phyloP scores from a whole-genome alignment of 331 rosid species.

The Malus hybrid region DNA sequence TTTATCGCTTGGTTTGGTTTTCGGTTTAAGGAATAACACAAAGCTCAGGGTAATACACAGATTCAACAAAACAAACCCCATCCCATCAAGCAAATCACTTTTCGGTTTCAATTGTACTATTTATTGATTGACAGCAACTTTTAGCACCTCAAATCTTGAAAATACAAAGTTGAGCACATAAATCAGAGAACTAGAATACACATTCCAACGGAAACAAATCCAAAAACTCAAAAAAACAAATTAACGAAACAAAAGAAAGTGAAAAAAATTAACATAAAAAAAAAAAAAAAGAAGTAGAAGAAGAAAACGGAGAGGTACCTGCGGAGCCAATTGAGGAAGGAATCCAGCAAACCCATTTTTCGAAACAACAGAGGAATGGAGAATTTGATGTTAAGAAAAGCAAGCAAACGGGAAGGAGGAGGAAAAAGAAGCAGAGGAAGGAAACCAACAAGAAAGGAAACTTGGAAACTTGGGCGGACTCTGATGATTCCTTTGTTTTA shows the following conservation, averaged over 20 bases:
- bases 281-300: neutral
- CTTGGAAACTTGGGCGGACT: constrained; percentile 9
- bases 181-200: neutral
- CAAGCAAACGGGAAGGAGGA: neutral
- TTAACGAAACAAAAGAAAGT: neutral
- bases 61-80: neutral
- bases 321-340: constrained; percentile 89
- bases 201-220: neutral
- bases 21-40: neutral
- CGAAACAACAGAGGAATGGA: too few species aligned
- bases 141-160: neutral
- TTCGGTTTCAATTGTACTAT: neutral
- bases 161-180: neutral
- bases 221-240: neutral
- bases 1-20: too few species aligned
- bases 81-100: neutral
- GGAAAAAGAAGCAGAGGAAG: neutral
- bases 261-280: neutral
- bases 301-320: constrained; percentile 35
- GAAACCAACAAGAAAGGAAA: neutral
- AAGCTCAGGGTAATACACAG: neutral
- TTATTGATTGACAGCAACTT: neutral
- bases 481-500: neutral
- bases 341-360: constrained; percentile 80
- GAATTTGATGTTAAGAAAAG: neutral